A percentile compares a stretch with the other conserved stretches of the same genome.
Conservation (phyloP, 2,329 filamentous ascomycete genomes). For the Fusarium tricinctum region DNA sequence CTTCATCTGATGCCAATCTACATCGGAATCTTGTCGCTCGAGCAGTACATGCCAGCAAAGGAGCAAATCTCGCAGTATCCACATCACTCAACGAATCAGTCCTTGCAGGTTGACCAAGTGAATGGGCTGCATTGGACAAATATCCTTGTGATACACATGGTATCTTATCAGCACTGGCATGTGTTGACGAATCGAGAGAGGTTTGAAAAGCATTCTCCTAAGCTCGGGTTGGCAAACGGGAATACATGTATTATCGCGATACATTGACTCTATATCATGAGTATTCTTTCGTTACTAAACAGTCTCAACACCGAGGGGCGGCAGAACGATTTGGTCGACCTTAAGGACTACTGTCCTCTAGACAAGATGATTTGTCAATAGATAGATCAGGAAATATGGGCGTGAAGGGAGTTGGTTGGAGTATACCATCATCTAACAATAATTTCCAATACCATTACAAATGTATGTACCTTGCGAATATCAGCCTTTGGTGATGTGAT, state of each 20-base stretch:
- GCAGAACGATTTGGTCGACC: not conserved
- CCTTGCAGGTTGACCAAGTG: constrained; percentile 28
- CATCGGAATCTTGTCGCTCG: constrained; percentile 56
- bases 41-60: constrained; percentile 60
- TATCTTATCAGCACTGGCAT: not conserved
- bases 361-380: not conserved
- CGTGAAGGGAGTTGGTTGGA: not conserved
- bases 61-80: constrained; percentile 52
- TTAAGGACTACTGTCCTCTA: not conserved
- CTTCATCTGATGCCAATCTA: constrained; percentile 55
- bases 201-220: not conserved
- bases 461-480: not conserved
- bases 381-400: not conserved
- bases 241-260: not conserved
- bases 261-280: not conserved
- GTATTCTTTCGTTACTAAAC: not conserved
- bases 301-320: not conserved
- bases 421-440: not conserved
- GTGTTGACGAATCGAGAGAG: not conserved
- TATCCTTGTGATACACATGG: not conserved
- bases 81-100: constrained; percentile 57
- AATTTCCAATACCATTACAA: not conserved
- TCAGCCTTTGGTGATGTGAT: not conserved
- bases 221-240: not conserved
- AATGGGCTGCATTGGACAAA: not conserved